Base-by-base conservation (phyloP, 257 asterid species). In the Solanum peruvianum region DNA sequence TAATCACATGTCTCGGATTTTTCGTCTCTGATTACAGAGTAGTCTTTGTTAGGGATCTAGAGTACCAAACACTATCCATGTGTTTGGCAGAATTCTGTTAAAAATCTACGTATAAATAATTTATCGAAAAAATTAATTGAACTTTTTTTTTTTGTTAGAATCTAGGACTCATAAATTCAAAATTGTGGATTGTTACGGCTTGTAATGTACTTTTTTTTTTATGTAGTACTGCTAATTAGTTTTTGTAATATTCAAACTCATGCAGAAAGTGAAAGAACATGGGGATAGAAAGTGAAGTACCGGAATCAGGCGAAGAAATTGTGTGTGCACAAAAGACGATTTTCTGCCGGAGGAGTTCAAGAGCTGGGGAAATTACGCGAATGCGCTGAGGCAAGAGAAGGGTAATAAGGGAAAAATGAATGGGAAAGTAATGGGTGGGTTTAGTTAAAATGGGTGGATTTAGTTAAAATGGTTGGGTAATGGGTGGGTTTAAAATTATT, bases 321-420 rank as follows among this genome's bases (percentile, higher is more conserved):
- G 97, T 85, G 31, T 89, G 2, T 95, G 94, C 92, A 31, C 91
- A 8, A 95, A 95, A 87, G 91, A 89, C 44, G 98, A 94, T 90
- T 95, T 95, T 90, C 94, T 94, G 85, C 98, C 98, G 0, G 98
- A 95, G 89, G 98, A 95, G 47, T 96, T 96, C 84, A 72, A 82
- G 92, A 94, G 93, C 87, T 90, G 94, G 93, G 88, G 86, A 21
- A 94, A 92, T 86, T 96, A 94, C 89, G 88, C 84, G 29, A 90
- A 86, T 44, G 98, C 98, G 1, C 70, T 94, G 72, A 88, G 44
- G 25, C 89, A 96, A 58, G n/a, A n/a, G n/a, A n/a, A n/a, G n/a
- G n/a, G n/a, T n/a, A n/a, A n/a, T n/a, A n/a, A n/a, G n/a, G n/a
- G n/a, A n/a, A n/a, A n/a, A n/a, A n/a, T n/a, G n/a, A n/a, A n/a